Evolutionary conservation across 2,329 filamentous ascomycete genomes (phyloP).

Genomic region (Ophiosphaerella narmari): DNA sequence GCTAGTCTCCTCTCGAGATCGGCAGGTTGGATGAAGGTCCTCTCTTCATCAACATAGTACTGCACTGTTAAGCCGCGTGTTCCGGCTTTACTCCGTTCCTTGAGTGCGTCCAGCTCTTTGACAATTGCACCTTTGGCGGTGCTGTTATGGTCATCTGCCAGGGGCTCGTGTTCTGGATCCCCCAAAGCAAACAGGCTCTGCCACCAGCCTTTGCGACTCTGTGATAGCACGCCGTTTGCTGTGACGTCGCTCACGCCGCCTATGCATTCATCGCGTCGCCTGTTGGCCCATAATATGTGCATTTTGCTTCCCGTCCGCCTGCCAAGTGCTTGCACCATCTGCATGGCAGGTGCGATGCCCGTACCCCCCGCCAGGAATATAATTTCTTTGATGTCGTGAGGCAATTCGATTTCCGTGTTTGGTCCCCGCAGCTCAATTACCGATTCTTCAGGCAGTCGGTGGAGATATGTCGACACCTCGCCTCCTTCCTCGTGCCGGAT

Average conservation of each 20-base stretch:
- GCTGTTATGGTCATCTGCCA: slow-evolving; percentile 4
- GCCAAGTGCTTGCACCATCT: slow-evolving; percentile 70
- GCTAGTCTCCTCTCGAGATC: slow-evolving; percentile 40
- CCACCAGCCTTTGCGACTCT: slow-evolving; percentile 30
- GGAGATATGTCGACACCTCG: slow-evolving; percentile 84
- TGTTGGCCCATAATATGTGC: slow-evolving; percentile 82
- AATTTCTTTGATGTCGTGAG: slow-evolving; percentile 60
- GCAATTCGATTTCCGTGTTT: slow-evolving; percentile 68
- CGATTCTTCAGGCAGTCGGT: slow-evolving; percentile 64
- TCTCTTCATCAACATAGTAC: slow-evolving; percentile 84
- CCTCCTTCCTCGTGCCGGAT: slow-evolving; percentile 79
- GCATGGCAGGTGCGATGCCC: slow-evolving; percentile 86
- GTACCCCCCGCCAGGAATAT: slow-evolving; percentile 92
- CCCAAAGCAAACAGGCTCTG: slow-evolving; percentile 30
- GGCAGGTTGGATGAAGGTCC: slow-evolving; percentile 61
- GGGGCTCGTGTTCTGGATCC: slow-evolving; percentile 8
- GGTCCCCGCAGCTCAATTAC: slow-evolving; percentile 79
- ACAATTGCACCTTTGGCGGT: slow-evolving; percentile 58
- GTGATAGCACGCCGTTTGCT: slow-evolving; percentile 1
- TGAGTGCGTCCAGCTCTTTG: slow-evolving; percentile 65
- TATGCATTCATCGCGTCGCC: slow-evolving; percentile 66
- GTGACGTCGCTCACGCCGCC: slow-evolving; percentile 61
- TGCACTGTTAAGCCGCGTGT: slow-evolving; percentile 56
- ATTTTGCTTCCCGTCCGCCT: slow-evolving; percentile 55
- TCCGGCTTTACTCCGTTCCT: slow-evolving; percentile 42